A percentile compares a stretch with the other conserved stretches of the same genome.
Evolutionary conservation across 306 rosid genomes (phyloP).

Genomic region (Pyrus betulifolia): DNA sequence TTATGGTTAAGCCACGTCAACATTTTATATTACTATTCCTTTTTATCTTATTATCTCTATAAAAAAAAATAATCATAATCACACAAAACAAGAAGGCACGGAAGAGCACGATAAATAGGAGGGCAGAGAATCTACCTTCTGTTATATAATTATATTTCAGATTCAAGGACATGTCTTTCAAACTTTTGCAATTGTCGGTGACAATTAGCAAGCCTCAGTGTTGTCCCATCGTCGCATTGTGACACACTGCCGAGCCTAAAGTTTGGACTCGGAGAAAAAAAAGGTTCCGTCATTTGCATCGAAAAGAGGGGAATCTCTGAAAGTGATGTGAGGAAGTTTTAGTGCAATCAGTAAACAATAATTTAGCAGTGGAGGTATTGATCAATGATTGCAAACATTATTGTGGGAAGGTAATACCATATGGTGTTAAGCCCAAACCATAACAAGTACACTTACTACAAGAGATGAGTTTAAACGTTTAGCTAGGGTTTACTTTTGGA

Average conservation of each 20-base stretch:
- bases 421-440: not conserved
- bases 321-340: not conserved
- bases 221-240: not conserved
- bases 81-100: no score
- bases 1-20: no score
- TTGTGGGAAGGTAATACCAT: not conserved
- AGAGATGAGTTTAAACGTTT: not conserved
- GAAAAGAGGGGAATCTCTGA: not conserved
- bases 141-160: not conserved
- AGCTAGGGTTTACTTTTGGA: not conserved
- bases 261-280: not conserved
- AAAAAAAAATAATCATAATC: no score
- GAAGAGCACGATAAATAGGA: no score
- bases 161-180: slow-evolving; percentile 6
- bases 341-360: not conserved
- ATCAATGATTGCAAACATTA: not conserved
- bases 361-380: not conserved
- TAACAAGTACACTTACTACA: not conserved
- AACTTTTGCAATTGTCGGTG: not conserved
- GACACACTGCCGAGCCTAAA: not conserved
- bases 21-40: no score
- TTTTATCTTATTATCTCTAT: no score
- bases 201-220: not conserved
- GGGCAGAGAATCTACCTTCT: no score
- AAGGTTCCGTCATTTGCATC: slow-evolving; percentile 8